phyloP scores from a whole-genome alignment of 805 yeast species.

The Yamadazyma nakazawae region DNA sequence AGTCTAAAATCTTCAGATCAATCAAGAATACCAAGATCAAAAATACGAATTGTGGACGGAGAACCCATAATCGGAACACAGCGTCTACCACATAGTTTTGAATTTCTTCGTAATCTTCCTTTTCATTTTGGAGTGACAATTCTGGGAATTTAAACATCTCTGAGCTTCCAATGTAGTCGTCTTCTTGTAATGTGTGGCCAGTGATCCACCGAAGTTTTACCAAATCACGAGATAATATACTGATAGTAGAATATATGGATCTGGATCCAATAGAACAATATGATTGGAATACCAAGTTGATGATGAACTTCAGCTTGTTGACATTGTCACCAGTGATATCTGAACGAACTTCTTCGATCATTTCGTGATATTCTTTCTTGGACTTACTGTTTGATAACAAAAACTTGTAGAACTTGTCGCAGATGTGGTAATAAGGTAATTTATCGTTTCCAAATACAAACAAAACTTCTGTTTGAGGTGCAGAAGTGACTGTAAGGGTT shows the following conservation, averaged over 20 bases:
- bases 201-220: conserved; percentile 36
- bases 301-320: conserved; percentile 36
- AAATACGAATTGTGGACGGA: conserved; percentile 45
- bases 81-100: conserved; percentile 39
- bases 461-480: conserved; percentile 20
- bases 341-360: conserved; percentile 29
- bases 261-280: conserved; percentile 83
- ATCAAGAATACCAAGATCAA: conserved; percentile 41
- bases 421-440: conserved; percentile 35
- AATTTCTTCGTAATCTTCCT: conserved; percentile 13
- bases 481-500: conserved; percentile 1
- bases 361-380: conserved; percentile 32
- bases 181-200: conserved; percentile 30
- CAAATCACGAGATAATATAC: conserved; percentile 38
- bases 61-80: conserved; percentile 41
- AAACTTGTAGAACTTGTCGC: conserved; percentile 40
- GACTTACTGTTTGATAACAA: conserved; percentile 39
- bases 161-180: conserved; percentile 21
- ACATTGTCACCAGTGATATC: conserved; percentile 18
- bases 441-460: conserved; percentile 33
- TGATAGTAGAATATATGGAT: conserved; percentile 58
- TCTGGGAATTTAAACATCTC: conserved; percentile 33
- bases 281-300: conserved; percentile 64
- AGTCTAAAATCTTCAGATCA: conserved; percentile 34
- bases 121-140: not conserved